Base-by-base conservation (phyloP, 2,329 filamentous ascomycete species). In the Phoma sp. region DNA sequence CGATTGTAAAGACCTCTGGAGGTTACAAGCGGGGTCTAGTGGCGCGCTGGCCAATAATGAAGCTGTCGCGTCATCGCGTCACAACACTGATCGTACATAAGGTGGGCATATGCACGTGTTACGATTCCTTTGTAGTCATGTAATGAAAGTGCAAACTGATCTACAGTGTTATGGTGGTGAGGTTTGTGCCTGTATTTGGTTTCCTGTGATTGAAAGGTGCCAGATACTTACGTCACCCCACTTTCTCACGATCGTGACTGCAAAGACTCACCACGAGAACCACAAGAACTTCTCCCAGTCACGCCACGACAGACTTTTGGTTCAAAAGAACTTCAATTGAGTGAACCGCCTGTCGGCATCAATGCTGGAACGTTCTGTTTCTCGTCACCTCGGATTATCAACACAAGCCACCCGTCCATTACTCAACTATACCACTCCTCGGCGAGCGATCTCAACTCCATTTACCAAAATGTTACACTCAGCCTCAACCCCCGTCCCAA, bases 191-290 rank as follows among this genome's bases (percentile, higher is more conserved):
- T 32, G 12, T 12, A 15, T 11, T 17, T 39, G 21, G 15, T 12
- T 12, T 37, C 10, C 18, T 7, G 14, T n/a, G 26, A 23, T 39
- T 49, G 29, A 18, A 29, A 30, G 15, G 23, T n/a, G 20, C 17
- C 14, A 42, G 51, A 36, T 37, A 32, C 39, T 59, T 66, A 67
- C 61, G 65, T 67, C 63, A 67, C 61, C 63, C 61, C 65, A 61
- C 65, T 56, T 62, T 48, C 47, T 53, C 53, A 43, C 49, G 58
- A 66, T 66, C 65, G 58, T 42, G 53, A 28, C 17, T 15, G 23
- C 12, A 23, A 53, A 47, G 55, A 57, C 49, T 56, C 53, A 57
- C 51, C 32, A 42, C 42, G 17, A 39, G 47, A 40, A 36, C 28
- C 48, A n/a, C n/a, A n/a, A n/a, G n/a, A n/a, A n/a, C 11, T 17